Conservation (phyloP, 2,329 filamentous ascomycete genomes). For the Dactylellina leptospora region DNA sequence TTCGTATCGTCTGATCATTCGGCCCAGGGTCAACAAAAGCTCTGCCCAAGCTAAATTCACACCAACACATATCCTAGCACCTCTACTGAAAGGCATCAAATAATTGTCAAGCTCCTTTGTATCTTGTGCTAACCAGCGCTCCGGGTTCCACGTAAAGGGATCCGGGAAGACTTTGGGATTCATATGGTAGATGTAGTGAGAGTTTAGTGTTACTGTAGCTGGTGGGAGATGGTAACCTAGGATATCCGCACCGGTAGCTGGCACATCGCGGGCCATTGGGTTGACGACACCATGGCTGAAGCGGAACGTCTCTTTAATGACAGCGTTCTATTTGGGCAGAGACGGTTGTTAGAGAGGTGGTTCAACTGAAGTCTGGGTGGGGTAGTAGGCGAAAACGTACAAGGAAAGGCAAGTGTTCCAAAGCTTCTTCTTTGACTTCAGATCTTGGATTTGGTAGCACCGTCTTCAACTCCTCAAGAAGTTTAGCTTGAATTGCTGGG, state of each 20-base stretch:
- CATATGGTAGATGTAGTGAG: conserved; percentile 45
- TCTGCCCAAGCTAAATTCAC: conserved; percentile 49
- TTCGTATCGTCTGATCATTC: conserved; percentile 40
- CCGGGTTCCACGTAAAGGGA: conserved; percentile 32
- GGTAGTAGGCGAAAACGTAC: background rate
- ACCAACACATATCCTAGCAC: conserved; percentile 31
- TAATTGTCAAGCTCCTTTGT: conserved; percentile 33
- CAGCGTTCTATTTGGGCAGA: conserved; percentile 12
- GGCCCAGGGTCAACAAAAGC: conserved; percentile 24
- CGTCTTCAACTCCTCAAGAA: conserved; percentile 29
- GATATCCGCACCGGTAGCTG: conserved; percentile 23
- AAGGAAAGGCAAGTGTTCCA: conserved; percentile 34
- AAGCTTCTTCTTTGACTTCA: conserved; percentile 29
- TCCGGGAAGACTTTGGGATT: conserved; percentile 35
- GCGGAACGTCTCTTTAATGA: conserved; percentile 37
- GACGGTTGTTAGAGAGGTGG: background rate
- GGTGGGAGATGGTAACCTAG: conserved; percentile 31
- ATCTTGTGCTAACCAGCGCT: conserved; percentile 31
- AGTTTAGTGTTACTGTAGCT: conserved; percentile 27
- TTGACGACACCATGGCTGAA: conserved; percentile 26
- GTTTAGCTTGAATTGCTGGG: conserved; percentile 18
- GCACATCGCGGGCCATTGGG: conserved; percentile 33
- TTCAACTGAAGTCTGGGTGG: background rate
- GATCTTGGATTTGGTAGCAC: conserved; percentile 21
- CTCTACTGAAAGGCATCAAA: conserved; percentile 36